Evolutionary conservation across 2,329 filamentous ascomycete species (phyloP).

Genomic region (Helicocarpus griseus): DNA sequence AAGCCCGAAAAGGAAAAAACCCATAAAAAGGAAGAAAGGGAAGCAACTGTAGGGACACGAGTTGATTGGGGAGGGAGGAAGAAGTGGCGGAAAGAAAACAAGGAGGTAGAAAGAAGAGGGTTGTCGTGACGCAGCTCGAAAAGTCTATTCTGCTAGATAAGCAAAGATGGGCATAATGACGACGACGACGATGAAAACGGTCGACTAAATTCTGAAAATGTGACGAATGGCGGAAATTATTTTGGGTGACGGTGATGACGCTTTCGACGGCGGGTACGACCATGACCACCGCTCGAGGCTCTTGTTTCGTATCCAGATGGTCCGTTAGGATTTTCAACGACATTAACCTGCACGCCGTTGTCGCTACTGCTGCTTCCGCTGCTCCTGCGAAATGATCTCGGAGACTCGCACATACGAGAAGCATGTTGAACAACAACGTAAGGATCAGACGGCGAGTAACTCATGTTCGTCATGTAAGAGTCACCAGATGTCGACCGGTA

Average conservation of each 20-base stretch:
- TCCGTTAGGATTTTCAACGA: conserved; percentile 1
- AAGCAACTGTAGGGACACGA: neutral
- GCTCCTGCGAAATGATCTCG: neutral
- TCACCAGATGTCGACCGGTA: conserved; percentile 15
- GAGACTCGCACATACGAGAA: conserved; percentile 6
- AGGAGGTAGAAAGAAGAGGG: neutral
- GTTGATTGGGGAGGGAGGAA: neutral
- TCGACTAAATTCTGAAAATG: neutral
- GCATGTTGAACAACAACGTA: conserved; percentile 1
- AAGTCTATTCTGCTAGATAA: neutral
- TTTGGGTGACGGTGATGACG: neutral
- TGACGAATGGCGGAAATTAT: neutral
- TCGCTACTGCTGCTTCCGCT: conserved; percentile 10
- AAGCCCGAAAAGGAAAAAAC: conserved; percentile 4
- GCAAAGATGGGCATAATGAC: neutral
- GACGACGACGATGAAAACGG: neutral
- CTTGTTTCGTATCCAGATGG: conserved; percentile 17
- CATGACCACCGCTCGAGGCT: neutral
- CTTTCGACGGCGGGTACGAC: neutral
- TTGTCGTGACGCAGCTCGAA: neutral
- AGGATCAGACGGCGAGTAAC: conserved; percentile 11
- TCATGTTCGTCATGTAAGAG: conserved; percentile 9
- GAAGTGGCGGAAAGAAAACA: neutral
- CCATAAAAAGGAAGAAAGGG: neutral
- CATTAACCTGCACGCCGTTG: conserved; percentile 3